Base-by-base conservation (phyloP, 768 basidiomycete species). In the Psilocybe azurescens region DNA sequence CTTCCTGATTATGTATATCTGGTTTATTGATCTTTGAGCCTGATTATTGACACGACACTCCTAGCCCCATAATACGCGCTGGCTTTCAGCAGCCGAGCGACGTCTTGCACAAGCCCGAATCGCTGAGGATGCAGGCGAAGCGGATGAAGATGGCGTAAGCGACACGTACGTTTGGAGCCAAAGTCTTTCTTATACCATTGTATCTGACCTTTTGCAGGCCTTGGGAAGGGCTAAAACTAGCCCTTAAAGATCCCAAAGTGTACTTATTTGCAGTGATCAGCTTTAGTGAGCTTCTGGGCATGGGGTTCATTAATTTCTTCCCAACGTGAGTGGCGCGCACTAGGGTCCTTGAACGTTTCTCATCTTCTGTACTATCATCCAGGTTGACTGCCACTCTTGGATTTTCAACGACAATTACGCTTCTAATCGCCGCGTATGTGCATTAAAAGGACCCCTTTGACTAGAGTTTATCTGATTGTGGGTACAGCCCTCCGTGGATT, bases 41-140 rank as follows among this genome's bases (percentile, higher is more conserved):
- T 18, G 3, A 38, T 11, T 8, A 11, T 16, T 20, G 8, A 46
- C 13, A n/a, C 10, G 20, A 24, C 14, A n/a, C 24, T 16, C 2
- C 59, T 50, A 88, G 86, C 86, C 86, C 2, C 64, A 84, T 61
- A 90, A 89, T 67, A 89, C 88, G 0, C 75, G 76, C 33, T 89
- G 87, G 87, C 68, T 89, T 24, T 75, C 77, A 9, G 70, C 77
- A 0, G 71, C 75, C 8, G 82, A 89, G 60, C 78, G 80, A 20
- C 81, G 79, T 28, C 77, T 90, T 13, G 88, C 88, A 4, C 87
- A 87, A 68, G 82, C 82, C 18, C 84, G 88, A n/a, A 81, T 89
- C n/a, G 84, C 88, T 0, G 88, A 89, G 67, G 88, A 89, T 67
- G 86, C 84, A 7, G 86, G 87, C 1, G 87, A 88, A 74, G 87